Base-by-base conservation (phyloP, 164 flowering plant species). In the Chloranthus sessilifolius region DNA sequence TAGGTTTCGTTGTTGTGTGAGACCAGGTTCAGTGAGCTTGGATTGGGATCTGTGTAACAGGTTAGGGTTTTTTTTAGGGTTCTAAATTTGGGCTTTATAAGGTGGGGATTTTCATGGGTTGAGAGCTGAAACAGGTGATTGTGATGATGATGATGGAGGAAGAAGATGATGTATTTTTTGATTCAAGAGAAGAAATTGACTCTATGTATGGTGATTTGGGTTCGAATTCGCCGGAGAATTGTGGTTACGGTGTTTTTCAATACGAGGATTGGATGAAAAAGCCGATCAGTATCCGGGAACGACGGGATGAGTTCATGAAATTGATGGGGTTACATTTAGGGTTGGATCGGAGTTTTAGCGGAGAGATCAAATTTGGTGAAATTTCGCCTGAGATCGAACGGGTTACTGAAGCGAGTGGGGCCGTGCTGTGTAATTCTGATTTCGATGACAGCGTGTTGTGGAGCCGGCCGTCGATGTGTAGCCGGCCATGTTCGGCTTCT, bases 231-330 rank as follows among this genome's bases (percentile, higher is more conserved):
- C 69, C 61, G 16, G 80, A 67, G 8, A 65, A 39, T 10, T 16
- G 36, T 17, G 48, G 51, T 29, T 66, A 47, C 38, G 53, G 51
- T 37, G 41, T 56, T 39, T 60, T 64, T 2, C 40, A 40, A 15
- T 68, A 74, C 41, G 80, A 78, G 2, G 37, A 67, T 42, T 87
- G 92, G 96, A 61, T 53, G 24, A 59, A 55, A 51, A 64, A 55
- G 8, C 75, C 68, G 0, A 73, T 49, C 1, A 75, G 81, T 58
- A 76, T 82, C 27, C 19, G 43, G 7, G 83, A 75, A 33, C 76
- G 96, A 1, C 80, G 89, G 2, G 44, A 36, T 7, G 73, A 49
- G 55, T 84, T 84, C 53, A 16, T 78, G 12, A 59, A 57, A 53
- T 68, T 64, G 77, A 74, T 83, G 81, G 83, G 83, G 58, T 50